Conservation (phyloP, 2,329 filamentous ascomycete species). For the Decorospora gaudefroyi region DNA sequence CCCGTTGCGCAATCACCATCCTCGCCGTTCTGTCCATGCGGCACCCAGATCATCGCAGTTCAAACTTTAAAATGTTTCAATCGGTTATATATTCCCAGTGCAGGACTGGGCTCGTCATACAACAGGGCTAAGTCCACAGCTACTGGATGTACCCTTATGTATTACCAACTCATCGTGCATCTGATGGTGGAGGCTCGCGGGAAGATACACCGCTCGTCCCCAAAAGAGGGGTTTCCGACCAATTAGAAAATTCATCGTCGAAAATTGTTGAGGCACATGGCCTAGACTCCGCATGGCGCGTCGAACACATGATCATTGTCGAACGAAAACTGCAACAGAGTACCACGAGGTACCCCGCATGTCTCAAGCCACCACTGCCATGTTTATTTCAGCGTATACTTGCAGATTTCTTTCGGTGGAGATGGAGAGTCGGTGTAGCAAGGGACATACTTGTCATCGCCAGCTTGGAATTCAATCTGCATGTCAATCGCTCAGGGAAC, state of each 20-base stretch:
- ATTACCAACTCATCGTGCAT: conserved; percentile 39
- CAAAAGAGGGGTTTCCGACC: conserved; percentile 34
- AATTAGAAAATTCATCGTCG: conserved; percentile 32
- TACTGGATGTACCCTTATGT: conserved; percentile 18
- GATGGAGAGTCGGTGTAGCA: not conserved
- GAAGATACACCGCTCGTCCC: conserved; percentile 33
- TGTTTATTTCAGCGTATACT: too few relatives aligned
- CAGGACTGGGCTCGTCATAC: conserved; percentile 1
- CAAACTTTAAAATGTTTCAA: conserved; percentile 7
- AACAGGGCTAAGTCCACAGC: conserved; percentile 5
- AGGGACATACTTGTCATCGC: not conserved
- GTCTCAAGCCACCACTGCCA: too few relatives aligned
- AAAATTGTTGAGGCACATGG: conserved; percentile 36
- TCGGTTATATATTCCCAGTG: conserved; percentile 7
- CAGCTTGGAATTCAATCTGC: conserved; percentile 24
- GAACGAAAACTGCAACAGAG: conserved; percentile 21
- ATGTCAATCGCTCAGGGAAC: conserved; percentile 23
- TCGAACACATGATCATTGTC: conserved; percentile 40
- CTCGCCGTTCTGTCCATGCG: conserved; percentile 5
- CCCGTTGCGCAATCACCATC: conserved; percentile 13
- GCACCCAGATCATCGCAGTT: conserved; percentile 2
- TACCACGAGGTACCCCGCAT: conserved; percentile 21
- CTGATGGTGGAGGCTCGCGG: conserved; percentile 23
- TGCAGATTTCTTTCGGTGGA: too few relatives aligned
- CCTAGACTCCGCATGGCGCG: conserved; percentile 36